Conservation (phyloP, 2,329 filamentous ascomycete genomes). For the Aspergillus fijiensis region DNA sequence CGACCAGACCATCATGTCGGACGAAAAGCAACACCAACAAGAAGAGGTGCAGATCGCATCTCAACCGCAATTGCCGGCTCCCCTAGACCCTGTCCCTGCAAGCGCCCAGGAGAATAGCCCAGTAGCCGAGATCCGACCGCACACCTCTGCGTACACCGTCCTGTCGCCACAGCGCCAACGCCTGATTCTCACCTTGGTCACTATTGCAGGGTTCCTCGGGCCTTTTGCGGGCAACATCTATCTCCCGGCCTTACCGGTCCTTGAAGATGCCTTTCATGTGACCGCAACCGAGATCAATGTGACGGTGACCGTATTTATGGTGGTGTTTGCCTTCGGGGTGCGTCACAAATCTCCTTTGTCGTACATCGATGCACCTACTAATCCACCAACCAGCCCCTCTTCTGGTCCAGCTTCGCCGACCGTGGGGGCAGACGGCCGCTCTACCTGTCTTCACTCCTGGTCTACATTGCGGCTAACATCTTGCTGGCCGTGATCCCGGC, state of each 20-base stretch:
- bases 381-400: constrained; percentile 33
- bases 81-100: no score
- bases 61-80: no score
- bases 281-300: constrained; percentile 42
- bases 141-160: constrained; percentile 36
- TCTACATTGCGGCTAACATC: constrained; percentile 43
- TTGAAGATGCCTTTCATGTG: constrained; percentile 41
- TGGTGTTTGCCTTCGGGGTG: constrained; percentile 44
- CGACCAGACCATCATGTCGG: no score
- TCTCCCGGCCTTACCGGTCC: constrained; percentile 41
- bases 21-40: no score
- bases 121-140: no score
- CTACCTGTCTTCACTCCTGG: constrained; percentile 42
- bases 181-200: constrained; percentile 43
- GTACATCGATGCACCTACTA: neutral
- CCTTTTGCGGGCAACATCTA: constrained; percentile 49
- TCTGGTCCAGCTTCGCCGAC: constrained; percentile 45
- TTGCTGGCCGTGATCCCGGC: constrained; percentile 41
- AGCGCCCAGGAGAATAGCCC: no score
- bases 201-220: constrained; percentile 44
- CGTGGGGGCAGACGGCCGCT: constrained; percentile 42
- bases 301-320: constrained; percentile 49
- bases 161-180: constrained; percentile 37
- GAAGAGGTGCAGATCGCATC: no score
- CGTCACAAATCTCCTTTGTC: constrained; percentile 7